These are phyloP conservation scores for Colletotrichum sp. DNA, from an alignment of 2,329 filamentous ascomycete genomes.

Conservation along the genomic window DNA sequence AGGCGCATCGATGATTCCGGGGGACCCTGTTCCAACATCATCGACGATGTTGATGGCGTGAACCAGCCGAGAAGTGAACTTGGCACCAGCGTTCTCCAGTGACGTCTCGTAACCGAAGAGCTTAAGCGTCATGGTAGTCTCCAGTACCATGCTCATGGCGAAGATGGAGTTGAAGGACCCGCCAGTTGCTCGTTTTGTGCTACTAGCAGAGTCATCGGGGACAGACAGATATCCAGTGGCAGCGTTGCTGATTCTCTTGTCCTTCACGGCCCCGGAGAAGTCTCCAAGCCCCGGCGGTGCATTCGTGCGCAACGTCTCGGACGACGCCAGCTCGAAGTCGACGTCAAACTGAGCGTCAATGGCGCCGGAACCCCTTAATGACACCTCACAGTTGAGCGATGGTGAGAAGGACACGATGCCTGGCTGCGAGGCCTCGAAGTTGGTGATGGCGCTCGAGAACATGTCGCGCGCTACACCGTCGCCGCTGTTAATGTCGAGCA, in stretches of 20 bases:
- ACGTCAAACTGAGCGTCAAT: not conserved
- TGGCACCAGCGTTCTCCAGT: not conserved
- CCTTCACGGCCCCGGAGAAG: not conserved
- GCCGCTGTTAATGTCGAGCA: not conserved
- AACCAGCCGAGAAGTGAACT: not conserved
- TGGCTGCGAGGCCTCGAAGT: not conserved
- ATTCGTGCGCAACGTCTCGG: not conserved
- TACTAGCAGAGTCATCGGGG: not conserved
- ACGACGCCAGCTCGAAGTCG: not conserved
- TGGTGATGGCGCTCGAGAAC: not conserved
- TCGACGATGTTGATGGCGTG: not conserved
- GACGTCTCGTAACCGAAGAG: not conserved
- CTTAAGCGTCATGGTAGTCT: not conserved
- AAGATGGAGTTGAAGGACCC: not conserved
- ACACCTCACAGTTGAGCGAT: not conserved
- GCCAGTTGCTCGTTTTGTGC: not conserved
- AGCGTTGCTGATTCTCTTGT: not conserved
- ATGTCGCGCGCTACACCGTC: not conserved
- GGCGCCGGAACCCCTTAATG: not conserved
- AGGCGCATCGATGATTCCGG: not conserved
- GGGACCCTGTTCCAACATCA: not conserved
- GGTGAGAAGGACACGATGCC: not conserved
- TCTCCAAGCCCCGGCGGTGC: not conserved
- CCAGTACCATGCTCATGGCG: not conserved
- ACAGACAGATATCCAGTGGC: not conserved